Conservation (phyloP, 129 eudicot genomes). For the Escallonia rubra region DNA sequence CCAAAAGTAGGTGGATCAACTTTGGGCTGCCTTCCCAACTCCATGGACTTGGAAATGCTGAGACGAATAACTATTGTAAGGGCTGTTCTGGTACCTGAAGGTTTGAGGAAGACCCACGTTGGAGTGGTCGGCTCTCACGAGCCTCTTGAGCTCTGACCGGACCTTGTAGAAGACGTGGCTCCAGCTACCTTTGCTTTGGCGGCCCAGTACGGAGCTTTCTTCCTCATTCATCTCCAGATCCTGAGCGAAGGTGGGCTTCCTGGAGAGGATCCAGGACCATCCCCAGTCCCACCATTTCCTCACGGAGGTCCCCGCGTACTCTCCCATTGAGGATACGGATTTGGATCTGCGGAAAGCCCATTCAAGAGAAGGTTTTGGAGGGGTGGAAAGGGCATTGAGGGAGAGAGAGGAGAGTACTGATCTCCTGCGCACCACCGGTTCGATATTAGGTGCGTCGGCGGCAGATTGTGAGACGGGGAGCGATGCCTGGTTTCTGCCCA, state of each 20-base stretch:
- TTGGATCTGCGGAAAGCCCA: conserved; percentile 64
- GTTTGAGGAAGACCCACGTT: conserved; percentile 57
- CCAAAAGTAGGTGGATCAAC: too few relatives aligned
- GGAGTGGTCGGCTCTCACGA: conserved; percentile 33
- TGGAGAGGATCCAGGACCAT: conserved; percentile 76
- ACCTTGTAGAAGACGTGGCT: conserved; percentile 64
- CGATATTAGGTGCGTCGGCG: background rate
- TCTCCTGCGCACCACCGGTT: background rate
- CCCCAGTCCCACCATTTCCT: conserved; percentile 73
- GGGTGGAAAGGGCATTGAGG: conserved; percentile 22
- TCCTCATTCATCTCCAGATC: conserved; percentile 95
- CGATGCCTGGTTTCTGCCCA: conserved; percentile 16
- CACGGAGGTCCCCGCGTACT: conserved; percentile 46
- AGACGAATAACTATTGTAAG: too few relatives aligned
- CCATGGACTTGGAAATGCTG: too few relatives aligned
- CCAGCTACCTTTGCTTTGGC: conserved; percentile 66
- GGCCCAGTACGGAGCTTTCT: conserved; percentile 54
- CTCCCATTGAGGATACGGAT: conserved; percentile 61
- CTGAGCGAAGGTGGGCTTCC: conserved; percentile 66
- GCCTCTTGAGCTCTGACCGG: conserved; percentile 53
- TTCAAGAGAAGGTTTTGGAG: conserved; percentile 30
- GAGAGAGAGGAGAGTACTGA: conserved; percentile 31
- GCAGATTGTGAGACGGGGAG: conserved; percentile 50
- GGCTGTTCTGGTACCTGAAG: conserved; percentile 20
- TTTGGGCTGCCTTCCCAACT: too few relatives aligned